Base-by-base conservation (phyloP, 192 early-diverging fungal genomes). In the Entomortierella beljakovae region DNA sequence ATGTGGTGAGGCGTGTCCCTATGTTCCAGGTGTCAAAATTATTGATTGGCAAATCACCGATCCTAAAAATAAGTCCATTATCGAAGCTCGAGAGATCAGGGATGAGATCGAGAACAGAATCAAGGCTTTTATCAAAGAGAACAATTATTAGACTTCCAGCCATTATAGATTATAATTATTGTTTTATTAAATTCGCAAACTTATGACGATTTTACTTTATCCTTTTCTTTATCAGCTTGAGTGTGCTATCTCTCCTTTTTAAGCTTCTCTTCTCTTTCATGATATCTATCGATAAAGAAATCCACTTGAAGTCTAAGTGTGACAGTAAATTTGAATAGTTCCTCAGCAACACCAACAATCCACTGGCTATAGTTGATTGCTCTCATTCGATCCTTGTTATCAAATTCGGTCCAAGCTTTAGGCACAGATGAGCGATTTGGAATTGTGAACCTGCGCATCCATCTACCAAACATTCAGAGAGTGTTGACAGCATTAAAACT, bases 401-500 rank as follows among this genome's bases (percentile, higher is more conserved):
- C 85, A 52, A 87, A 87, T 46, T 87, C 86, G 1, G 83, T 87
- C 85, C 84, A 87, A 15, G 85, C 85, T 33, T 87, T 87, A 48
- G 85, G 82, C 16, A 87, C 82, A 0, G 85, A 87, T 15, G 72
- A 80, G 59, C 87, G 85, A 35, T 87, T 87, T 26, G 71, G 85
- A 53, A 87, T 87, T 7, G 81, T 83, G 28, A 87, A 80, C 85
- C 86, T 87, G 8, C 86, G 82, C 86, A 87, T 87, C 86, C 85
- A 87, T 33, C 83, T 43, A 6, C 86, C 86, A n/a, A 87, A 74
- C 16, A 87, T 59, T 22, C 86, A 28, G 13, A 87, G 50, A 0
- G 85, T 84, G 32, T 87, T 87, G 38, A 87, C 86, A 2, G 82
- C 48, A 37, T 87, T 87, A 52, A 87, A 87, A 42, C 82, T 82